A percentile compares a stretch with the other conserved stretches of the same genome.
These are phyloP conservation scores for Aureobasidium sp. DNA, from an alignment of 2,329 filamentous ascomycete genomes.

Conservation along the genomic window DNA sequence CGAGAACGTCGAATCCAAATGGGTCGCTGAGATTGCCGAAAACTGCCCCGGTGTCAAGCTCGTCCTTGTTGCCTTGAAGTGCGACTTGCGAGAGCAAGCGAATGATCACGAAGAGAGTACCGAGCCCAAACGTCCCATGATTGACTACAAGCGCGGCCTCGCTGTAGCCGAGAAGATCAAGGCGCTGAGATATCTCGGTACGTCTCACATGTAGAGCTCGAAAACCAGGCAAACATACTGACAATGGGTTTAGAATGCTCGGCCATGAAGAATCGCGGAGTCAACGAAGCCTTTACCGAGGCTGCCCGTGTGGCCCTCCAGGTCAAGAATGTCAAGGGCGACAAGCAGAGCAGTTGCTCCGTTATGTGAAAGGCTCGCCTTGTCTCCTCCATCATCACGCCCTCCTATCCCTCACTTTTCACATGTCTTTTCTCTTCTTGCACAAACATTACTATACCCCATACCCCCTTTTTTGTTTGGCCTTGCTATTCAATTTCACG, in stretches of 20 bases:
- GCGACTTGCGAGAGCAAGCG: conserved; percentile 75
- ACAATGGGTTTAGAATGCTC: conserved; percentile 64
- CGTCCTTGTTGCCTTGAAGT: conserved; percentile 92
- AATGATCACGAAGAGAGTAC: conserved; percentile 56
- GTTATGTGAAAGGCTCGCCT: conserved; percentile 29
- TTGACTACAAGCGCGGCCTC: conserved; percentile 84
- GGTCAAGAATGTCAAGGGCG: conserved; percentile 42
- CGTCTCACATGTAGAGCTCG: conserved; percentile 17
- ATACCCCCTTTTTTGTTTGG: background rate
- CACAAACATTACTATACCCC: conserved; percentile 12
- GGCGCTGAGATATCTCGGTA: conserved; percentile 81
- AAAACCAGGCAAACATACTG: background rate
- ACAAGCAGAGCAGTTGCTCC: conserved; percentile 37
- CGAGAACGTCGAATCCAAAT: conserved; percentile 98
- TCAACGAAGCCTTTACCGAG: conserved; percentile 98
- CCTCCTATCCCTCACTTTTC: background rate
- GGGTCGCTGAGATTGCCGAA: conserved; percentile 95
- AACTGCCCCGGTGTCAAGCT: conserved; percentile 94
- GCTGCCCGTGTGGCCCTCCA: conserved; percentile 82
- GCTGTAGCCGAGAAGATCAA: conserved; percentile 87
- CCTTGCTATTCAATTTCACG: conserved; percentile 8
- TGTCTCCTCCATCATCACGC: background rate
- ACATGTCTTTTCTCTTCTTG: conserved; percentile 1
- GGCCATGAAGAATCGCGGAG: conserved; percentile 93
- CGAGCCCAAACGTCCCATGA: conserved; percentile 53